Percentiles rank a stretch among this genome's conserved stretches.
phyloP scores from a whole-genome alignment of 2,329 filamentous ascomycete genomes.

The Pestalotiopsis sp. region DNA sequence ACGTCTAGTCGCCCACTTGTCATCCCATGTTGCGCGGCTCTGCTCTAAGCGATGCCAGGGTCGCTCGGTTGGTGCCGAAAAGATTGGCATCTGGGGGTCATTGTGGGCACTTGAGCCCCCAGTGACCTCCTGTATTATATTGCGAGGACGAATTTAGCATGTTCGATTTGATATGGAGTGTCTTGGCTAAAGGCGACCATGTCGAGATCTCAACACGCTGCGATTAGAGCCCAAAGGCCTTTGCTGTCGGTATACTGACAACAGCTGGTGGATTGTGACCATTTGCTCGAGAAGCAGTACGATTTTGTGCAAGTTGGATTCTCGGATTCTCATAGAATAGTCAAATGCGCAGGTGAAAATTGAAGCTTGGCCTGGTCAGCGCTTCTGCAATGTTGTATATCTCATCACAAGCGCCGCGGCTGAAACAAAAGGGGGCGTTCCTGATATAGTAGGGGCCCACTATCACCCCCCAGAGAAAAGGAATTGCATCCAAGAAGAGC shows the following conservation, averaged over 20 bases:
- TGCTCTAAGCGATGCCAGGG: slow-evolving; percentile 2
- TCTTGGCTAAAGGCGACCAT: neutral
- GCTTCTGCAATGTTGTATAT: neutral
- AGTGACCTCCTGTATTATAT: neutral
- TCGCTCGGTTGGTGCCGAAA: slow-evolving; percentile 2
- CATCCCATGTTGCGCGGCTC: slow-evolving; percentile 8
- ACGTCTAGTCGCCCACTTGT: neutral
- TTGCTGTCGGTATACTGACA: neutral
- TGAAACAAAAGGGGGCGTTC: neutral
- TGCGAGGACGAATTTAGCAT: neutral
- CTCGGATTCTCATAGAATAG: too few species aligned
- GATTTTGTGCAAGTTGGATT: too few species aligned
- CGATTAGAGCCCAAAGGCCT: neutral
- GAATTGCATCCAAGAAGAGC: neutral
- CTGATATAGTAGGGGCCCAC: neutral
- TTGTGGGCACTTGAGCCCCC: neutral
- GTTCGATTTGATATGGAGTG: neutral
- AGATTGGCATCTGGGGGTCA: neutral
- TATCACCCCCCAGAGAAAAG: neutral
- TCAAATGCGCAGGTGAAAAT: neutral
- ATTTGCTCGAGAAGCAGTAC: too few species aligned
- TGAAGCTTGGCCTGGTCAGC: neutral
- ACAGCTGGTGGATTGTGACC: neutral
- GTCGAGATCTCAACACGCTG: neutral
- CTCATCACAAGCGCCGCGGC: neutral